Evolutionary conservation across 2,329 filamentous ascomycete genomes (phyloP), one percentile per base, ranked within the genome.

Genomic region (Venturia pyrina): DNA sequence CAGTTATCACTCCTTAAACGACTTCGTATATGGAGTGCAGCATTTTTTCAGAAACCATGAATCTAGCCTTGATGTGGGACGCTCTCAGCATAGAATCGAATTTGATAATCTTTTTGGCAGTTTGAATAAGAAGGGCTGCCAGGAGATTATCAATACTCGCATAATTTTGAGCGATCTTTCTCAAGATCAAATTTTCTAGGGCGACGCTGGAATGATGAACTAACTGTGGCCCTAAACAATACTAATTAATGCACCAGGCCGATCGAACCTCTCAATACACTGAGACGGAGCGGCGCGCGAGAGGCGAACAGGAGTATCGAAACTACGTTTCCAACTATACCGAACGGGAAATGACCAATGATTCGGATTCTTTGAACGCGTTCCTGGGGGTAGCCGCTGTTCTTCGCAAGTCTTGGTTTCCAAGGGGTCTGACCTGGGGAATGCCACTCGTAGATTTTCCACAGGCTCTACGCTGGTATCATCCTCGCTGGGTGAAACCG

Each of bases 361-460:
- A 64, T 34, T 50, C 62, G 41, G 62, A 64, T 24, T 64, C 62
- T 34, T 28, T 57, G 44, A 64, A 64, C n/a, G 44, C 62, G 6
- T 64, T 64, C 48, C n/a, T 48, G 24, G 62, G 62, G 19, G 32
- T 64, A n/a, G 34, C 46, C 4, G 21, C 21, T 62, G 32, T 32
- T 28, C 40, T 62, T 4, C 60, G 60, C 37, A 62, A 62, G n/a
- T 62, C 60, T 8, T 62, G 60, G 40, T 62, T 62, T 32, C 28
- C 60, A 44, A 11, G 21, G 28, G 62, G 46, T 5, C 28, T 64
- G 11, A 34, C 19, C 15, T 64, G 62, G 43, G 62, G 62, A 1
- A 28, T 64, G 40, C 62, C 62, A 7, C 48, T 64, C 13, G 40
- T 13, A 50, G 44, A 64, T 32, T 64, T 64, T 17, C 62, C 62